Conservation (phyloP, 2,329 filamentous ascomycete genomes). For the Epichloe typhina region DNA sequence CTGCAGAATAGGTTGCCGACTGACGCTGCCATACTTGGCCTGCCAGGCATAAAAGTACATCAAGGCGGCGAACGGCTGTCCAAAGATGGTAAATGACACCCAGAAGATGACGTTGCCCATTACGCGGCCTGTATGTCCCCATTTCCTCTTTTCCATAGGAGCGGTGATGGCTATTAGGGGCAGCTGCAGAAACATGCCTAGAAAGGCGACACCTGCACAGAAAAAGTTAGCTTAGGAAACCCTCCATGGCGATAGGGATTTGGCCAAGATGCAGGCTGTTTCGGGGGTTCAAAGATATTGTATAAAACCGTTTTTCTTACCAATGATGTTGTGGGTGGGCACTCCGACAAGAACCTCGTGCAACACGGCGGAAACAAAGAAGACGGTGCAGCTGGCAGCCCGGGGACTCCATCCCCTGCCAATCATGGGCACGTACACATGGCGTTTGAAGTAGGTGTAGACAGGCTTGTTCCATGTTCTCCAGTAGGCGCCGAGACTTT, state of each 20-base stretch:
- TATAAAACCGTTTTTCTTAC: conserved; percentile 29
- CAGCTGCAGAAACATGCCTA: conserved; percentile 87
- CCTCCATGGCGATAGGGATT: too few relatives aligned
- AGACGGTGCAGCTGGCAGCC: conserved; percentile 67
- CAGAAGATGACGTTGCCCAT: conserved; percentile 92
- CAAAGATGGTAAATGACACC: conserved; percentile 90
- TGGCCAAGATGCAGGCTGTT: too few relatives aligned
- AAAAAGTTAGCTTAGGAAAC: neutral
- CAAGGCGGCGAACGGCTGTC: conserved; percentile 82
- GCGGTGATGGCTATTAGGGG: conserved; percentile 75
- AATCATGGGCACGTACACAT: conserved; percentile 80
- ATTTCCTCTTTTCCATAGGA: conserved; percentile 65
- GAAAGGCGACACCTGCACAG: conserved; percentile 68
- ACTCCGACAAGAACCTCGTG: conserved; percentile 90
- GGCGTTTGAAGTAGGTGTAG: conserved; percentile 89
- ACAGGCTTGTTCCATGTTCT: conserved; percentile 96
- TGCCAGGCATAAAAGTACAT: conserved; percentile 99
- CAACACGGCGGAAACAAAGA: conserved; percentile 74
- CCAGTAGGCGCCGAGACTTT: conserved; percentile 80
- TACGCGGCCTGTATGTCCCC: conserved; percentile 56
- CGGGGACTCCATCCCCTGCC: conserved; percentile 66
- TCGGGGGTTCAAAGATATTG: too few relatives aligned
- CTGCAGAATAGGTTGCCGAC: conserved; percentile 22
- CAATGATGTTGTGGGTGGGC: conserved; percentile 86
- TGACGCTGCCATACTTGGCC: conserved; percentile 85